Evolutionary conservation across 768 basidiomycete species (phyloP).

Genomic region (Saitozyma sp.): DNA sequence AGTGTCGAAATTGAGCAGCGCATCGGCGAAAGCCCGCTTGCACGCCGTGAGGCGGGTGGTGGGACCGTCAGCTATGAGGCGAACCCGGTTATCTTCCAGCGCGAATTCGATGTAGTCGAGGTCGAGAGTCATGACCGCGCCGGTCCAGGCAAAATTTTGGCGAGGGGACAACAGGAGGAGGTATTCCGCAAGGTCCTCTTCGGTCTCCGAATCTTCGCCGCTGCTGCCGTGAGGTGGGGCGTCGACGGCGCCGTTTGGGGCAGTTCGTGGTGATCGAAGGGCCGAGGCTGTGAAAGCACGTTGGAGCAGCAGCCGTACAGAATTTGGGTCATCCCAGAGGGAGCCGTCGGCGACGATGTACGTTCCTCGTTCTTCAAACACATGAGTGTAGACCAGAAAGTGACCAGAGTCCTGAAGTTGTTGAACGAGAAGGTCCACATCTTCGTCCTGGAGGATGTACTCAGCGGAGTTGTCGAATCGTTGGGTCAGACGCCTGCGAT

Average conservation of each 20-base stretch:
- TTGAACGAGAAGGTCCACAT: slow-evolving; percentile 56
- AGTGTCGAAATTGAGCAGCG: slow-evolving; percentile 54
- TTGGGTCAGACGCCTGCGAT: slow-evolving; percentile 60
- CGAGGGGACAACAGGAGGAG: slow-evolving; percentile 82
- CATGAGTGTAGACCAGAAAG: slow-evolving; percentile 86
- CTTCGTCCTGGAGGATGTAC: slow-evolving; percentile 39
- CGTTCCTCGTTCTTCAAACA: slow-evolving; percentile 82
- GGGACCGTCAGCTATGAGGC: slow-evolving; percentile 86
- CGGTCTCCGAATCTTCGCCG: slow-evolving; percentile 11
- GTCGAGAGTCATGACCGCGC: slow-evolving; percentile 71
- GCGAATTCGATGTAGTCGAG: slow-evolving; percentile 77
- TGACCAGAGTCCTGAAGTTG: slow-evolving; percentile 80
- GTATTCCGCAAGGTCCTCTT: slow-evolving; percentile 56
- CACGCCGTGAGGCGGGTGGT: slow-evolving; percentile 71
- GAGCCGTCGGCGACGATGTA: slow-evolving; percentile 82
- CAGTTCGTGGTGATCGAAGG: no score
- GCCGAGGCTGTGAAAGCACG: slow-evolving; percentile 64
- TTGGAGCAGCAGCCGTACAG: slow-evolving; percentile 74
- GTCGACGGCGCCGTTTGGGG: no score
- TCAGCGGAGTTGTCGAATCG: slow-evolving; percentile 68
- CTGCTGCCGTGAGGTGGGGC: slow-evolving; percentile 15
- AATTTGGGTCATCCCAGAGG: slow-evolving; percentile 72
- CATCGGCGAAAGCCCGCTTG: slow-evolving; percentile 72
- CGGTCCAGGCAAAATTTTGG: slow-evolving; percentile 86
- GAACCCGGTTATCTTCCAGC: slow-evolving; percentile 81